Base-by-base conservation (phyloP, 148 eudicot species). In the Chenopodium berlandieri region DNA sequence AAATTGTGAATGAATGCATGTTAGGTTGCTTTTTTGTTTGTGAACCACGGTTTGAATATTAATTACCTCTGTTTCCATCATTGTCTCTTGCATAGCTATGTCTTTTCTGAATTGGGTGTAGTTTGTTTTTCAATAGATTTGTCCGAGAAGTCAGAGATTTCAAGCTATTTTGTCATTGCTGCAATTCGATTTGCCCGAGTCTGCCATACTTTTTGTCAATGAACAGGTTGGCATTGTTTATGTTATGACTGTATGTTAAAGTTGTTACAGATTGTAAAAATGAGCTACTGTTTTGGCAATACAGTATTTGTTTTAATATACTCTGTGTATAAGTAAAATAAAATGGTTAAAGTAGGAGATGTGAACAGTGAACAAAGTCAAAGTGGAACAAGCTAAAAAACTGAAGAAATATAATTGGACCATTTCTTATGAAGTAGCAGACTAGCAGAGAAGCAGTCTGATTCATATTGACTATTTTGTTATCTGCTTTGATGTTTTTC, bases 201-300 rank as follows among this genome's bases (percentile, higher is more conserved):
- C 99, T 81, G 99, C 99, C 83, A 94, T 96, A 80, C 85, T 94
- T 78, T 95, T 96, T 85, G 97, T 91, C 78, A 87, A 89, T 62
- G 95, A 90, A 83, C 99, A 92, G 91, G 99, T 96, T 80, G 87
- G 92, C 50, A 34, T 22, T 81, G 71, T 75, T 40, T 54, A 23
- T 62, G 63, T 58, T 44, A 63, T 70, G 20, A 56, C 46, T 73
- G 70, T 17, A 66, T 44, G 63, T 34, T 54, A 9, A 60, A 10
- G 44, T 52, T 31, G 22, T 7, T 74, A 34, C 52, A 60, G 75
- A 75, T 31, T 67, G 64, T 75, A 67, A 20, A 20, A 27, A 7
- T 44, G n/a, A 27, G 79, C 76, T 44, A 46, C 52, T 14, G 4
- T 56, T 56, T 14, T 56, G 22, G 17, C 17, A 12, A 14, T 56